Evolutionary conservation across 1,139 yeast species (phyloP), one percentile per base, ranked within the genome.

Genomic region (Wickerhamomyces sp.): DNA sequence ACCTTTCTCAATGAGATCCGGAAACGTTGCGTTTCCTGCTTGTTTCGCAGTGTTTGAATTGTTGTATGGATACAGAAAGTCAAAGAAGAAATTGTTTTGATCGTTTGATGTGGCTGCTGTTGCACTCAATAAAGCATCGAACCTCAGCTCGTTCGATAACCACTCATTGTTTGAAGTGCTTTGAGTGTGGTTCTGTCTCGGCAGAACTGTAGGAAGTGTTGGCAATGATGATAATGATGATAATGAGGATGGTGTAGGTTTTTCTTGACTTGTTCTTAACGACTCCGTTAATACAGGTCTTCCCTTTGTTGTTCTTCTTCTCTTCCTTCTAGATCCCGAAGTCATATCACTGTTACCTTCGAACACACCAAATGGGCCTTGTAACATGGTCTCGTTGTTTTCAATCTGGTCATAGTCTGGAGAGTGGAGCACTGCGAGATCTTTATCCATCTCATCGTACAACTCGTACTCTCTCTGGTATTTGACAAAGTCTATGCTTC

Each of bases 281-380:
- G 42, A 12, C 37, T 28, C 13, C 11, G 21, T 13, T 6, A 13
- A 19, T 6, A 28, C 49, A 28, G 44, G 48, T 31, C 46, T 49
- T 23, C 41, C 42, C 36, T 48, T 51, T 4, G 45, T 40, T 1
- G 49, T 32, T 37, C 55, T 56, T 27, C 55, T 44, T 41, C 53
- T 48, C 33, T 52, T 52, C 28, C 52, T 40, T 28, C 26, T 19
- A 2, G 15, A n/a, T 2, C 11, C 15, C 6, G 20, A 14, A 2
- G 5, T 16, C 6, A 18, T 2, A 8, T 6, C 6, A 12, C 12
- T 16, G 14, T 21, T 21, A 4, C 55, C 55, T 39, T 68, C 67
- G 50, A 88, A 86, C 1, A 85, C 94, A 1, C 95, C 95, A 63
- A 87, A 88, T 10, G 94, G 94, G 0, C 95, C 95, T 35, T 73